Evolutionary conservation across 495 filamentous ascomycete genomes (phyloP).

Genomic region (Talaromyces nanjingensis): DNA sequence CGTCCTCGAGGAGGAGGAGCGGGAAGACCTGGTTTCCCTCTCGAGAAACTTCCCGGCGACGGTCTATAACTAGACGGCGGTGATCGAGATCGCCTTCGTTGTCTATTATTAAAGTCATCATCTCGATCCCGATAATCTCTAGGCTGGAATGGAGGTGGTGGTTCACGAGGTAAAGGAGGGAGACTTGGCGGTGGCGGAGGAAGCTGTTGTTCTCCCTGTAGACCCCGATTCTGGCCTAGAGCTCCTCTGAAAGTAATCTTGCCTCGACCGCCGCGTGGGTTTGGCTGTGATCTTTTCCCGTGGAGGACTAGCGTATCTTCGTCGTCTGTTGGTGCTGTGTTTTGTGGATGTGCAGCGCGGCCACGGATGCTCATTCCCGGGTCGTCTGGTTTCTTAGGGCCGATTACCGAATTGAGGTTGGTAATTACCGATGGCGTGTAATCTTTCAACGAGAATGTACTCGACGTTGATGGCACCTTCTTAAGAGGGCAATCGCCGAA

Average conservation of each 20-base stretch:
- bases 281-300: background rate
- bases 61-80: constrained; percentile 1
- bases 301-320: constrained; percentile 4
- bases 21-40: background rate
- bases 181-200: constrained; percentile 3
- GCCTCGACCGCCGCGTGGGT: background rate
- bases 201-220: constrained; percentile 1
- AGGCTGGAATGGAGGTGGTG: constrained; percentile 3
- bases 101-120: background rate
- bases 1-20: background rate
- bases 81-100: constrained; percentile 2
- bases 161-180: constrained; percentile 4
- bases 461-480: constrained; percentile 14
- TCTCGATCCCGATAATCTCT: constrained; percentile 5
- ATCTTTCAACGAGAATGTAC: constrained; percentile 29
- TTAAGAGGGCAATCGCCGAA: constrained; percentile 40
- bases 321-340: background rate
- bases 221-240: constrained; percentile 2
- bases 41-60: background rate
- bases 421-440: constrained; percentile 28
- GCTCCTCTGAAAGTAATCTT: constrained; percentile 1
- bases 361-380: constrained; percentile 7
- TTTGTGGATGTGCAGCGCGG: background rate
- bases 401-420: constrained; percentile 26
- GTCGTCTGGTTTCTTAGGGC: constrained; percentile 1